These are phyloP conservation scores for Betula pendula DNA, from an alignment of 306 rosid genomes.

Conservation along the genomic window DNA sequence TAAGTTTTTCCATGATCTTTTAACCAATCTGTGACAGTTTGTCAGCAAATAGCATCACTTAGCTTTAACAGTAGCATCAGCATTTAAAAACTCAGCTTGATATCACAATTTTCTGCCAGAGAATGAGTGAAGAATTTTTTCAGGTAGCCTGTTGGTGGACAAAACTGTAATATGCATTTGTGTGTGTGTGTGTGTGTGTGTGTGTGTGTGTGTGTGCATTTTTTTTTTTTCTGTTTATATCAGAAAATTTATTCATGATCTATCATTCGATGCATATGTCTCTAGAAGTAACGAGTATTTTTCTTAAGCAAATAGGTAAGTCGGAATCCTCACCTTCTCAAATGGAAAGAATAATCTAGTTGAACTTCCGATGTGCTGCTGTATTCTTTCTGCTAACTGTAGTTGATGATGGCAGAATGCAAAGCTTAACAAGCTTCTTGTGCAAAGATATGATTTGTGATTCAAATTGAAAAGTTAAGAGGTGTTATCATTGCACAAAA, in stretches of 20 bases:
- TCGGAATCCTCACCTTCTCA: background rate
- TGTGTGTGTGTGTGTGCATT: background rate
- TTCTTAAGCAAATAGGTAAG: background rate
- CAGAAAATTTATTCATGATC: background rate
- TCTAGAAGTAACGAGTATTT: background rate
- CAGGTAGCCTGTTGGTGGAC: background rate
- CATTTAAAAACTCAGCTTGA: background rate
- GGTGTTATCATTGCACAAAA: background rate
- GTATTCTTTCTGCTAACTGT: background rate
- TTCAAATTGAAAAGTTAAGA: background rate
- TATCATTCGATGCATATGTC: background rate
- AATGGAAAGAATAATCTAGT: no score
- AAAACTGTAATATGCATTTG: background rate
- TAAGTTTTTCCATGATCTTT: background rate
- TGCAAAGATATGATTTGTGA: background rate
- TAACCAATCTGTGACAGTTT: background rate
- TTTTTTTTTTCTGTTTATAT: background rate
- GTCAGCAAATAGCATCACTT: background rate
- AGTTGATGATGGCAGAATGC: background rate
- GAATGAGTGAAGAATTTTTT: background rate
- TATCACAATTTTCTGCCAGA: background rate
- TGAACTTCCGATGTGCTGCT: no score
- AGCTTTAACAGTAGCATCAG: background rate
- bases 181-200: background rate
- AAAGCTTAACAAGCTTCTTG: background rate